Percentiles rank a stretch among this genome's conserved stretches.
Conservation (phyloP, 768 basidiomycete species). For the Leccinum barrowsii region DNA sequence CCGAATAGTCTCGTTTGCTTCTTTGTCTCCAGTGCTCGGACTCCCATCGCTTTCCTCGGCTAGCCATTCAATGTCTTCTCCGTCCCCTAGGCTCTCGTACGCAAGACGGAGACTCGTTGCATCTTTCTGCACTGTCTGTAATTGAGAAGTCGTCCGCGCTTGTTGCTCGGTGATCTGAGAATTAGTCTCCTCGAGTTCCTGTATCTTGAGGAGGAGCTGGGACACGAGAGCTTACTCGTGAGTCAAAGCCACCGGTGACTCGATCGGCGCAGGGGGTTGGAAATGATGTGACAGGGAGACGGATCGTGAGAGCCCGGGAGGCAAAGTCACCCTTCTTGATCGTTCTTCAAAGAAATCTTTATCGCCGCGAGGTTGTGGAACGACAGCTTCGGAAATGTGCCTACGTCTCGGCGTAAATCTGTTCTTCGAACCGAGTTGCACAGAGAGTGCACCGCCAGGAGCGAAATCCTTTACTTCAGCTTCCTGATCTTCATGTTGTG, state of each 20-base stretch:
- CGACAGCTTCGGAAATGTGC: constrained; percentile 27
- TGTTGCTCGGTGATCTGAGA: constrained; percentile 63
- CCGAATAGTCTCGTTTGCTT: constrained; percentile 31
- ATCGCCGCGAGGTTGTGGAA: constrained; percentile 9
- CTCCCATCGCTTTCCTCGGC: constrained; percentile 43
- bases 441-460: constrained; percentile 47
- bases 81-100: constrained; percentile 65
- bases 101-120: constrained; percentile 65
- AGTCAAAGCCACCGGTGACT: constrained; percentile 16
- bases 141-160: constrained; percentile 52
- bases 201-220: constrained; percentile 70
- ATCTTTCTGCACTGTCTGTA: constrained; percentile 70
- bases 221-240: constrained; percentile 57
- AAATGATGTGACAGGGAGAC: constrained; percentile 21
- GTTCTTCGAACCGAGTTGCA: constrained; percentile 13
- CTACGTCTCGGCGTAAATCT: constrained; percentile 25
- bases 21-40: constrained; percentile 24
- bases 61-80: constrained; percentile 37
- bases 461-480: constrained; percentile 55
- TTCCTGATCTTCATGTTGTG: constrained; percentile 29
- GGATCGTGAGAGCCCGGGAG: constrained; percentile 23
- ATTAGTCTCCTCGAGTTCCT: constrained; percentile 75
- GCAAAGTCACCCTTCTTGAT: constrained; percentile 19
- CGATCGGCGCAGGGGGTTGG: constrained; percentile 7
- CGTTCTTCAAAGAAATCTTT: constrained; percentile 8